Evolutionary conservation across 257 asterid genomes (phyloP), one percentile per base, ranked within the genome.

Genomic region (Catharanthus roseus): DNA sequence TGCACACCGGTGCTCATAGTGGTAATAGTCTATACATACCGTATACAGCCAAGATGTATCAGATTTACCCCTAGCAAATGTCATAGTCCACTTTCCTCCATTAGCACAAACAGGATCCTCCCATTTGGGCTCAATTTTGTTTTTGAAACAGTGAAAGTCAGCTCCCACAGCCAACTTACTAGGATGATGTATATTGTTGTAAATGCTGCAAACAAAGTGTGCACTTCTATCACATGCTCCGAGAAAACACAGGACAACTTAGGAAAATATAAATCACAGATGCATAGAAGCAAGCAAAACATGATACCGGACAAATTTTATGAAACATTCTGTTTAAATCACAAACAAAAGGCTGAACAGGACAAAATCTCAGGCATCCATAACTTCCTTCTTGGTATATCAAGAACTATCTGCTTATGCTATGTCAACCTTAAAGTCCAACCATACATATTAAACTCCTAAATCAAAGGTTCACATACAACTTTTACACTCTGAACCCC

Each of bases 41-140:
- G 99, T 91, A 66, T 88, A 77, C 69, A 91, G 93, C 97, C 97
- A 95, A 82, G 77, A 50, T 47, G 87, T 86, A 76, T 95, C 97
- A 61, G 92, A 80, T 87, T 95, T 95, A 39, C 81, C 83, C 90
- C 83, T 84, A 11, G 79, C 0, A 73, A 81, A 83, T 63, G 5
- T 76, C 69, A 86, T 74, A 4, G 96, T 91, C 97, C 99, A 95
- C 75, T 82, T 95, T 51, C 99, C 97, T 41, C 99, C 99, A 66
- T 86, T 91, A 72, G 95, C 91, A 79, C 97, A 95, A 72, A 95
- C 68, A 69, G 99, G 97, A 75, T 95, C 96, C 78, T 95, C 97
- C 99, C 97, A 91, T 74, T 87, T 88, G 53, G 99, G 99, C 79
- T 85, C 89, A 45, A 95, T 89, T 73, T 86, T 86, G 77, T 89